Percentiles rank a stretch among this genome's conserved stretches.
These are phyloP conservation scores for Gaeumannomyces sp. DNA, from an alignment of 2,329 filamentous ascomycete genomes.

Conservation along the genomic window DNA sequence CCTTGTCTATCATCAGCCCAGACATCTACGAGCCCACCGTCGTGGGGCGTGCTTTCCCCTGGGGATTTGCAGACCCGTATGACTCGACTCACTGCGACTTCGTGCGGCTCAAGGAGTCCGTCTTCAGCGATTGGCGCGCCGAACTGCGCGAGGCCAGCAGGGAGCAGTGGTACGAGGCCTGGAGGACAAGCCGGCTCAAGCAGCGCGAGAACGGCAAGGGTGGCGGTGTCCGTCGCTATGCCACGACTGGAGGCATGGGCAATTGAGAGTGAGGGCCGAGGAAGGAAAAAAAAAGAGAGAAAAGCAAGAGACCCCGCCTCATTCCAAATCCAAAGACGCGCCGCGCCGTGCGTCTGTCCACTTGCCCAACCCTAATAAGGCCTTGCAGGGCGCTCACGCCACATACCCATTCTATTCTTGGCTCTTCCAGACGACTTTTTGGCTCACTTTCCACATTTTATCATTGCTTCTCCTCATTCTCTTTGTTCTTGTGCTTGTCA, in stretches of 20 bases:
- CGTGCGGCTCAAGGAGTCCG: constrained; percentile 77
- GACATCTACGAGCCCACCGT: constrained; percentile 79
- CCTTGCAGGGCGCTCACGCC: background rate
- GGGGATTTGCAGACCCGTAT: constrained; percentile 95
- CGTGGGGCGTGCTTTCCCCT: constrained; percentile 84
- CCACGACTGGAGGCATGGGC: background rate
- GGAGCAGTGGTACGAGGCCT: constrained; percentile 92
- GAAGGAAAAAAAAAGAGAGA: background rate
- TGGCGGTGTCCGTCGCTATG: constrained; percentile 11
- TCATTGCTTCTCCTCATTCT: background rate
- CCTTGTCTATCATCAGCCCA: constrained; percentile 88
- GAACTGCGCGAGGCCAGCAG: constrained; percentile 87
- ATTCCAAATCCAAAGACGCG: no score
- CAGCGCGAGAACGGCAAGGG: constrained; percentile 36
- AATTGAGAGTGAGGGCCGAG: background rate
- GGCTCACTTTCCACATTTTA: background rate
- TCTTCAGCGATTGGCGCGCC: constrained; percentile 88
- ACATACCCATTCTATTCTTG: background rate
- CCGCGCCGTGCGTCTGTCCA: no score
- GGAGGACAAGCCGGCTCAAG: constrained; percentile 71
- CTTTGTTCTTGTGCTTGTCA: background rate
- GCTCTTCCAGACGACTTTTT: background rate
- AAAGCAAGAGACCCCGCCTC: no score
- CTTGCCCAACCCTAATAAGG: background rate
- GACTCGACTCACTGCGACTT: constrained; percentile 93